Evolutionary conservation across 805 yeast species (phyloP).

Genomic region (Cyberlindnera maritima): DNA sequence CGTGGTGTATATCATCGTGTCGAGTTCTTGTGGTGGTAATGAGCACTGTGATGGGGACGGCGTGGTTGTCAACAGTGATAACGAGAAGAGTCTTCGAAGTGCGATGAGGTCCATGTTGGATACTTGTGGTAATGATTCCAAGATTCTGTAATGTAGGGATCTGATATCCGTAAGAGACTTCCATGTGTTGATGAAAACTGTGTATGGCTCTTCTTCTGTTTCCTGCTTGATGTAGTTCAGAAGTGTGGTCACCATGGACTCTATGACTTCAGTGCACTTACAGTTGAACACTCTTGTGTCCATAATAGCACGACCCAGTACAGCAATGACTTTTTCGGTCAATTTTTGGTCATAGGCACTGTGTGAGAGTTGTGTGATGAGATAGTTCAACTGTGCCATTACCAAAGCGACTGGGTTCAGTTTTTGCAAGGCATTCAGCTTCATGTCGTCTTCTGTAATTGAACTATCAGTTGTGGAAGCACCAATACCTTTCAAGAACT

Average conservation of each 20-base stretch:
- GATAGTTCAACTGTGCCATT: slow-evolving; percentile 7
- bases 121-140: slow-evolving; percentile 5
- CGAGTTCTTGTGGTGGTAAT: neutral
- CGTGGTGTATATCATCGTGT: slow-evolving; percentile 4
- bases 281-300: slow-evolving; percentile 8
- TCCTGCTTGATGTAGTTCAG: neutral
- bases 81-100: slow-evolving; percentile 4
- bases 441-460: neutral
- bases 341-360: neutral
- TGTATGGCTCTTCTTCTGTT: neutral
- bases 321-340: neutral
- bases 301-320: slow-evolving; percentile 13
- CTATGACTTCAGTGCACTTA: neutral
- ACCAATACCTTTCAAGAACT: slow-evolving; percentile 1
- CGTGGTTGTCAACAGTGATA: slow-evolving; percentile 1
- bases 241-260: neutral
- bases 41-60: neutral
- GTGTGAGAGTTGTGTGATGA: neutral
- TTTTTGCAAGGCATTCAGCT: slow-evolving; percentile 1
- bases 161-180: slow-evolving; percentile 1
- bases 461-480: neutral
- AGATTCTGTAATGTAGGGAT: slow-evolving; percentile 5
- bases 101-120: neutral
- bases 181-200: slow-evolving; percentile 2
- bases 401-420: slow-evolving; percentile 1